These are phyloP conservation scores for Noccaea caerulescens DNA, from an alignment of 345 rosid genomes.

Conservation along the genomic window DNA sequence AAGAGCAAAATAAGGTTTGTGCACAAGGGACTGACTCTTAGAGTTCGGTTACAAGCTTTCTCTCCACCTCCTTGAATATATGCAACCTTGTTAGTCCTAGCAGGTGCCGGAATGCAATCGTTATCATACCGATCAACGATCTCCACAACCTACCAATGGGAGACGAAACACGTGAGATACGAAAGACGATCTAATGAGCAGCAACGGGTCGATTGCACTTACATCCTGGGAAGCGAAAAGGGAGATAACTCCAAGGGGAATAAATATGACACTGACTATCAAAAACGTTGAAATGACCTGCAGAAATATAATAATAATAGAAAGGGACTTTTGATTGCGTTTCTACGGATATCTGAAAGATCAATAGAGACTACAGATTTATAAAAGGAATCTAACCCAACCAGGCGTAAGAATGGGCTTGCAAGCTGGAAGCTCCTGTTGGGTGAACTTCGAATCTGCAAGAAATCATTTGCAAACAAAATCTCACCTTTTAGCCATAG, in stretches of 20 bases:
- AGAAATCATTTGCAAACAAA: conserved; percentile 20
- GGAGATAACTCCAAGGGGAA: conserved; percentile 94
- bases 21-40: conserved; percentile 55
- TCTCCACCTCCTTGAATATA: conserved; percentile 59
- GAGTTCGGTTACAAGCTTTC: conserved; percentile 57
- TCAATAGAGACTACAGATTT: background rate
- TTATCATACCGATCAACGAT: conserved; percentile 76
- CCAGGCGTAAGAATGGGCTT: conserved; percentile 97
- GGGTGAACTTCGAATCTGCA: conserved; percentile 93
- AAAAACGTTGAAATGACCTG: conserved; percentile 91
- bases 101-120: conserved; percentile 62
- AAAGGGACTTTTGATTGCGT: background rate
- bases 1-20: background rate
- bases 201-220: conserved; percentile 35
- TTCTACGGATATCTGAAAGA: background rate
- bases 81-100: conserved; percentile 57
- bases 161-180: conserved; percentile 30
- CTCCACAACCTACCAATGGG: conserved; percentile 76
- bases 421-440: conserved; percentile 99
- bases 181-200: conserved; percentile 12
- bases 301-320: background rate
- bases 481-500: conserved; percentile 4
- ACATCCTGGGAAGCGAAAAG: conserved; percentile 91
- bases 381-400: conserved; percentile 62
- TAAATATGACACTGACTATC: conserved; percentile 87